Evolutionary conservation across 2,329 filamentous ascomycete genomes (phyloP), one percentile per base, ranked within the genome.

Genomic region (Cordyceps sp.): DNA sequence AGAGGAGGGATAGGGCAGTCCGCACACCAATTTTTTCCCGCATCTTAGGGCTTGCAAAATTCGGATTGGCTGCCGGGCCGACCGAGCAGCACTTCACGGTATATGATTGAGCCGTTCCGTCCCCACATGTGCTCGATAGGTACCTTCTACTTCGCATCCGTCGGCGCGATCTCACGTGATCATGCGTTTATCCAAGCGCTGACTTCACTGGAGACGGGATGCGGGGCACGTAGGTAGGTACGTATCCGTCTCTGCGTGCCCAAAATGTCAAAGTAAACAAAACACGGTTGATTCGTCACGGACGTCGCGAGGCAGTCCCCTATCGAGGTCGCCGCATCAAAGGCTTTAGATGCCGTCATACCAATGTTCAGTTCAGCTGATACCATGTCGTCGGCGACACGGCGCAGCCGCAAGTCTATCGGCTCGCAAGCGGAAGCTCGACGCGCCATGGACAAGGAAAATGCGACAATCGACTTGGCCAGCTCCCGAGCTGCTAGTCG

Each of bases 331-430:
- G n/a, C n/a, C n/a, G n/a, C n/a, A n/a, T n/a, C 36, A 42, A 35
- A 37, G 41, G 33, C 16, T 29, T 23, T 29, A 35, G 36, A 39
- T 33, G 43, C 36, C 27, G 41, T 26, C 32, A 44, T 23, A 3
- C 22, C 10, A 10, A 58, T 57, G 54, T 40, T 48, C 33, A 42
- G 50, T 23, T 33, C 42, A 14, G 40, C 41, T 28, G 51, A 57
- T 57, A 49, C 59, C 36, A 69, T 69, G n/a, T 41, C 72, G 35
- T 68, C 69, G 26, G 55, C 67, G 26, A 65, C 62, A 41, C 62
- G 71, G 43, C 63, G 69, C 33, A 55, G 69, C 45, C 73, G 80
- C 49, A 82, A 81, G 51, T 86, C 81, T n/a, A 72, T 82, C 37
- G 76, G 73, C 14, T 52, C 51, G 48, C 71, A 62, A 42, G 71